Conservation (phyloP, 2,329 filamentous ascomycete species). For the Penicillium capsulatum region DNA sequence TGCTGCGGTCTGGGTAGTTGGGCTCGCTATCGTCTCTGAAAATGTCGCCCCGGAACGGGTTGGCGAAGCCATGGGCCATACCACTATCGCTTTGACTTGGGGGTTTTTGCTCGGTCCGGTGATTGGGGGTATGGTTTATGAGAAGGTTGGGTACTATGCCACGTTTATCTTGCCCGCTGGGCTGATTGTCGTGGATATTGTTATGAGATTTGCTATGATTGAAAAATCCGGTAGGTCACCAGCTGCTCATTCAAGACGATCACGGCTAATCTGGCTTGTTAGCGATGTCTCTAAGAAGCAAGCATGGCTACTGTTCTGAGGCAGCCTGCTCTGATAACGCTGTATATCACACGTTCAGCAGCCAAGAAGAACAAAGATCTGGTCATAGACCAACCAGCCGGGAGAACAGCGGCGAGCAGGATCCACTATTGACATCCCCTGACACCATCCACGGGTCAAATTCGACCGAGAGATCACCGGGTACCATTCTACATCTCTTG, state of each 20-base stretch:
- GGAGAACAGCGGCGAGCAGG: slow-evolving; percentile 9
- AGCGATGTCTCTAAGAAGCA: not conserved
- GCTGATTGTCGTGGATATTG: slow-evolving; percentile 55
- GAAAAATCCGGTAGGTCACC: slow-evolving; percentile 41
- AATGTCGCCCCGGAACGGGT: slow-evolving; percentile 56
- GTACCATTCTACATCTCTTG: slow-evolving; percentile 11
- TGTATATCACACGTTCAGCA: slow-evolving; percentile 7
- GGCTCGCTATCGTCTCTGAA: slow-evolving; percentile 56
- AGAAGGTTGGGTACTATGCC: slow-evolving; percentile 24
- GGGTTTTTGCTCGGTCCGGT: slow-evolving; percentile 56
- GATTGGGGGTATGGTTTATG: slow-evolving; percentile 56
- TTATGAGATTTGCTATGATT: slow-evolving; percentile 57
- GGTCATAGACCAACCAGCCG: not conserved
- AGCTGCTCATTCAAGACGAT: no score
- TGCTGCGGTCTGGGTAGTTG: slow-evolving; percentile 59
- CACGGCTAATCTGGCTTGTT: no score
- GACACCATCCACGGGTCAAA: slow-evolving; percentile 21
- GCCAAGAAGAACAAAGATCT: not conserved
- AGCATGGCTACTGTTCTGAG: not conserved
- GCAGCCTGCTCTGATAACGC: not conserved
- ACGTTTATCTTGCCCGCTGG: slow-evolving; percentile 39
- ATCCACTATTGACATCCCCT: slow-evolving; percentile 7
- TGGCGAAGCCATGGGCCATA: slow-evolving; percentile 56
- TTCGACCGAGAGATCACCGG: slow-evolving; percentile 27
- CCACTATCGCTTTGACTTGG: slow-evolving; percentile 52